These are phyloP conservation scores for Boletus vinaceobasis DNA, from an alignment of 768 basidiomycete species.

Conservation along the genomic window DNA sequence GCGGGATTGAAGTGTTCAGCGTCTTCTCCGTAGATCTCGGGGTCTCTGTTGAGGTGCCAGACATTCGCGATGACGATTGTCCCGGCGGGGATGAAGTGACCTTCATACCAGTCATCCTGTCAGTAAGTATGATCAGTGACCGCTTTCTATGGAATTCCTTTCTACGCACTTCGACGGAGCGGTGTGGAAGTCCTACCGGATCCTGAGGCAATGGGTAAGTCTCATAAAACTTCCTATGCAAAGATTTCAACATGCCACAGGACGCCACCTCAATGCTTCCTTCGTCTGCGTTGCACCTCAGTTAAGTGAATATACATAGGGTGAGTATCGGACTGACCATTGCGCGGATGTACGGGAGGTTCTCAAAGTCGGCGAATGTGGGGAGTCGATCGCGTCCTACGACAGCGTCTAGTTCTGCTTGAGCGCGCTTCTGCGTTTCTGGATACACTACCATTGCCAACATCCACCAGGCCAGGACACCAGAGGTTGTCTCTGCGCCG, in stretches of 20 bases:
- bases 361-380: constrained; percentile 4
- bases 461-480: constrained; percentile 18
- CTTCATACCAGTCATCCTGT: constrained; percentile 22
- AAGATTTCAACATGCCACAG: background rate
- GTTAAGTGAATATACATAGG: background rate
- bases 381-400: constrained; percentile 22
- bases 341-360: constrained; percentile 5
- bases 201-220: background rate
- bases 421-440: constrained; percentile 23
- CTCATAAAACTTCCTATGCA: background rate
- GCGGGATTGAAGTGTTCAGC: constrained; percentile 43
- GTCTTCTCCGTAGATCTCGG: constrained; percentile 42
- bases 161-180: constrained; percentile 1
- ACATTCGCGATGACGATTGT: constrained; percentile 11
- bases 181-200: constrained; percentile 3
- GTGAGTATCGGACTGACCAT: background rate
- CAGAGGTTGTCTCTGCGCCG: constrained; percentile 1
- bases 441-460: constrained; percentile 27
- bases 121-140: background rate
- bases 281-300: background rate
- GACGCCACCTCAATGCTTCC: constrained; percentile 10
- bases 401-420: constrained; percentile 24
- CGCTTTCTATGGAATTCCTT: background rate
- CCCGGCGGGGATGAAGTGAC: constrained; percentile 23
- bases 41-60: constrained; percentile 37